Base-by-base conservation (phyloP, 257 asterid species). In the Lithospermum erythrorhizon region DNA sequence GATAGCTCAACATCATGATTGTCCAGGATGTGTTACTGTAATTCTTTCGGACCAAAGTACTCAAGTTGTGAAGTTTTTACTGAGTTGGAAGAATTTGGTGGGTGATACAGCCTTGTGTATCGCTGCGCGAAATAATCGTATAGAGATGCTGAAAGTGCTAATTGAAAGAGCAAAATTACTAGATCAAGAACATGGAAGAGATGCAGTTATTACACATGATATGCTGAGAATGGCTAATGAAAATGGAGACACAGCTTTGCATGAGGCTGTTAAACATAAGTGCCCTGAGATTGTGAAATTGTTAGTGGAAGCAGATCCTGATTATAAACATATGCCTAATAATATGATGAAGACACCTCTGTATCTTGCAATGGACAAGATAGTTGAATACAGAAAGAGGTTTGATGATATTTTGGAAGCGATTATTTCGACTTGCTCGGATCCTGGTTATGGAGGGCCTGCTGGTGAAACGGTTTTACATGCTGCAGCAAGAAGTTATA, bases 381-480 rank as follows among this genome's bases (percentile, higher is more conserved):
- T 56, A 4, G 54, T 11, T 6, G 0, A 6, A 6, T 0, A 32
- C 41, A 1, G 6, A 4, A 7, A 32, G 10, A 32, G 6, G 8
- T 5, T 5, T 32, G 41, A 7, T 32, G 6, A 13, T 2, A 56
- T 21, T 27, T 20, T 62, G 21, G 11, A 3, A 5, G 7, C 53
- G 22, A 72, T 66, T 53, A 19, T 66, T 45, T 13, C 16, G 15
- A 17, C 20, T n/a, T 71, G 58, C 65, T 17, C 52, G 30, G 61
- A 25, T 6, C 72, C 68, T 24, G 49, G 58, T 45, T 66, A 61
- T 51, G 48, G 54, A 9, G 72, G 76, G 20, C 72, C 76, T 14
- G 22, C 14, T 29, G 65, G 62, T 19, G 58, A 63, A 57, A 71
- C 68, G 6, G 68, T 68, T 71, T 35, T 71, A 32, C 72, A 71